phyloP scores from a whole-genome alignment of 208 protist species.

The Trypanosoma caninum region DNA sequence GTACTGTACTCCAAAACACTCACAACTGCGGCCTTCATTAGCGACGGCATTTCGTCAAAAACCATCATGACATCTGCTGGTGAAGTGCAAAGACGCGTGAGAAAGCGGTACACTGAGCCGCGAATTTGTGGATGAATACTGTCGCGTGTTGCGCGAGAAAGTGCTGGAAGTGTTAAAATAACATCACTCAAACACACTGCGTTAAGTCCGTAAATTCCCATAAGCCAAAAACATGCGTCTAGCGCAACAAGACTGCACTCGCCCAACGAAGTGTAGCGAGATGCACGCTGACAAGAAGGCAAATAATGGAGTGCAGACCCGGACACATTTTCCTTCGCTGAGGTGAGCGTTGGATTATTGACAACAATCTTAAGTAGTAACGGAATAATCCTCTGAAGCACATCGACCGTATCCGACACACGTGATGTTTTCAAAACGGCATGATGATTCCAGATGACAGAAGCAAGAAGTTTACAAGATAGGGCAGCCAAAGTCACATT shows the following conservation, averaged over 20 bases:
- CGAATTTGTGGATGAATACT: conserved; percentile 67
- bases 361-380: conserved; percentile 54
- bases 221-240: conserved; percentile 53
- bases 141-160: conserved; percentile 45
- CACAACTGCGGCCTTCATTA: conserved; percentile 48
- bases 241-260: conserved; percentile 62
- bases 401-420: conserved; percentile 16
- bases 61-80: conserved; percentile 39
- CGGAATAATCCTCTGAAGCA: conserved; percentile 42
- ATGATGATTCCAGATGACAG: conserved; percentile 39
- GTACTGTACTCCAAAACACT: conserved; percentile 50
- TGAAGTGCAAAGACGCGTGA: conserved; percentile 38
- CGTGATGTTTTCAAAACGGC: conserved; percentile 12
- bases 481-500: conserved; percentile 49
- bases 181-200: conserved; percentile 37
- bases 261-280: conserved; percentile 72
- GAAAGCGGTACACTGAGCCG: conserved; percentile 49
- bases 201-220: conserved; percentile 20
- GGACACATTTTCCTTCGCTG: conserved; percentile 32
- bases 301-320: conserved; percentile 58
- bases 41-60: conserved; percentile 55
- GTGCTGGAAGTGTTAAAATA: conserved; percentile 36
- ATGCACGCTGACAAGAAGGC: conserved; percentile 37
- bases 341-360: conserved; percentile 67
- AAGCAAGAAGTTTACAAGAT: conserved; percentile 58